Base-by-base conservation (phyloP, 495 filamentous ascomycete genomes). In the Chaetomidium leptoderma region DNA sequence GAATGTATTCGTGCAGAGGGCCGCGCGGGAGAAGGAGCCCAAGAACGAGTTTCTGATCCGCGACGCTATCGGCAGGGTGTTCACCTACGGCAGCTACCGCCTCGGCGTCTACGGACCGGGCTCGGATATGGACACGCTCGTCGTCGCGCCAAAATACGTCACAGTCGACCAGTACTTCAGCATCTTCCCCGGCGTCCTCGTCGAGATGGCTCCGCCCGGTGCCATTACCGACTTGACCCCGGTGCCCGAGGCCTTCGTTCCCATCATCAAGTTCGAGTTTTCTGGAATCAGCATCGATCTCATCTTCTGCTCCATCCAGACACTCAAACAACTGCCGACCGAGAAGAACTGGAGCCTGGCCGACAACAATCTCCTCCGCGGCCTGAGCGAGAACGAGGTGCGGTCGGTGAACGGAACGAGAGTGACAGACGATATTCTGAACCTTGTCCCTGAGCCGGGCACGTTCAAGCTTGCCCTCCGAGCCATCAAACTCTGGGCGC, bases 121-220 rank as follows among this genome's bases (percentile, higher is more conserved):
- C 44, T 96, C 95, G 33, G 93, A 98, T 83, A 96, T 98, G 63
- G 93, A 98, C 74, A 97, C 93, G 16, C 83, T 98, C 17, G 83
- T 97, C 37, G 86, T 96, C 29, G 91, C 84, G 27, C 93, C 93
- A 17, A 90, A 88, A 66, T 90, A 96, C 62, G 86, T 97, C 39
- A 76, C 81, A 13, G 84, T 86, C 45, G 86, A 92, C 30, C 90
- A 98, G 69, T 98, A 96, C 72, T 98, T 98, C 74, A 72, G 87
- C 27, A 78, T 89, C 63, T 92, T 97, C 64, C 92, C 92, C 50
- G 72, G 81, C 7, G 72, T 92, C 39, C 82, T 98, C 7, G 69
- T 83, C 57, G 78, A 85, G 63, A 83, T 93, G 79, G 85, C 87
- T 0, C 81, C 85, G 6, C 73, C 81, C 17, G 88, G 85, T 7